Conservation (phyloP, 305 asterid species). For the Rubia peregrina region DNA sequence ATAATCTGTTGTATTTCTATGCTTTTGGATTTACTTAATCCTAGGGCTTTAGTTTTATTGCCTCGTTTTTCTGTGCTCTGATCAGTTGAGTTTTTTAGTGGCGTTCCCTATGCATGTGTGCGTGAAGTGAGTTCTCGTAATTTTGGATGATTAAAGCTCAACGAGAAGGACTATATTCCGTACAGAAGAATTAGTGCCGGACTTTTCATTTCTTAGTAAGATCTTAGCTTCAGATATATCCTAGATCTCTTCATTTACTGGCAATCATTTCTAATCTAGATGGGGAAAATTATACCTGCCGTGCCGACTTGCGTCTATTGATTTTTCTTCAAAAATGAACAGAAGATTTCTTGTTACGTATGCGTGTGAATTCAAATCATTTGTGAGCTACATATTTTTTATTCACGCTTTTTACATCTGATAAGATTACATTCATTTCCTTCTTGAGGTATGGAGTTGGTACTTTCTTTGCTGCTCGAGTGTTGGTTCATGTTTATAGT, state of each 20-base stretch:
- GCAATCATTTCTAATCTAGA: neutral
- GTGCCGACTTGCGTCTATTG: neutral
- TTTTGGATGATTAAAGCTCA: neutral
- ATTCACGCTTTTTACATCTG: neutral
- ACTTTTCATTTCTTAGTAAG: neutral
- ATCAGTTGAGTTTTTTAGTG: neutral
- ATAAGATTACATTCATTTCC: neutral
- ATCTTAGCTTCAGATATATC: neutral
- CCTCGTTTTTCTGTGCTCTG: neutral
- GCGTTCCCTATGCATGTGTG: neutral
- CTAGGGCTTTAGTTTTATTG: neutral
- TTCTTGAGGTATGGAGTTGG: neutral
- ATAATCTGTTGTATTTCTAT: neutral
- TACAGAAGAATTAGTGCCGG: neutral
- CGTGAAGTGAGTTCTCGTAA: neutral
- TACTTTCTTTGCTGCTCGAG: neutral
- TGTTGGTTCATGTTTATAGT: neutral
- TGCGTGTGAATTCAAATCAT: neutral
- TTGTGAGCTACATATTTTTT: neutral
- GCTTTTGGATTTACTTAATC: neutral
- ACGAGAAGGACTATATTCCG: neutral
- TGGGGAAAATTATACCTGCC: neutral
- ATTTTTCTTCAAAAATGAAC: neutral
- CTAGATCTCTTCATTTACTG: constrained; percentile 1
- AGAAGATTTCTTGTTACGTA: neutral